Evolutionary conservation across 345 rosid species (phyloP), one percentile per base, ranked within the genome.

Genomic region (Corymbia maculata): DNA sequence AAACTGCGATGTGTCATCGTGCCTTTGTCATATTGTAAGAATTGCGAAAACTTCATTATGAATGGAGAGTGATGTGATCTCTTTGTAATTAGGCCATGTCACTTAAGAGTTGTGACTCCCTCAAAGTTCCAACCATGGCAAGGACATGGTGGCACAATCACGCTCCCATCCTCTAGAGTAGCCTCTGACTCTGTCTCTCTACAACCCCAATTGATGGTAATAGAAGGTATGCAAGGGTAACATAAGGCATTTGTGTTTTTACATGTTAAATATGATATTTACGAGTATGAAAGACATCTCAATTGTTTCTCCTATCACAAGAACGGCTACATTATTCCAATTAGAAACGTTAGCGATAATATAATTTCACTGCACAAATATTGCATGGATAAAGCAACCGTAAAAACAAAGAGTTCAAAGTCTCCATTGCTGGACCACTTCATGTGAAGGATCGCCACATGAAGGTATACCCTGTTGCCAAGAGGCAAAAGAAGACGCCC

Each of bases 271-370:
- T 61, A 28, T 28, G 17, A 12, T 61, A 13, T 28, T 61, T 6
- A 0, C 3, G 1, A 28, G 6, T 28, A 3, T 1, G 8, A 28
- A 61, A 28, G 32, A 26, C 36, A n/a, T 13, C 9, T 0, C 30
- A 13, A 64, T 64, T n/a, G 17, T 28, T n/a, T 6, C n/a, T n/a
- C 75, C 30, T 6, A n/a, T 11, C 36, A n/a, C 36, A 32, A 16
- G 24, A 16, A 7, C 2, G 4, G 24, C 6, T 32, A 16, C 9
- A 9, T 2, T 16, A 68, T 17, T 68, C 6, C 3, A 70, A 32
- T 4, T 70, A 70, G 2, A 32, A 32, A 13, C 13, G 24, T 16
- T 9, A 32, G 3, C 3, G 3, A 16, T 10, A 45, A 19, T 1
- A 10, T 5, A 12, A 70, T 17, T 36, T 68, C 45, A 32, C 6